These are phyloP conservation scores for Saccharomyces cerevisiae DNA, from an alignment of 805 yeast genomes.

Conservation along the genomic window DNA sequence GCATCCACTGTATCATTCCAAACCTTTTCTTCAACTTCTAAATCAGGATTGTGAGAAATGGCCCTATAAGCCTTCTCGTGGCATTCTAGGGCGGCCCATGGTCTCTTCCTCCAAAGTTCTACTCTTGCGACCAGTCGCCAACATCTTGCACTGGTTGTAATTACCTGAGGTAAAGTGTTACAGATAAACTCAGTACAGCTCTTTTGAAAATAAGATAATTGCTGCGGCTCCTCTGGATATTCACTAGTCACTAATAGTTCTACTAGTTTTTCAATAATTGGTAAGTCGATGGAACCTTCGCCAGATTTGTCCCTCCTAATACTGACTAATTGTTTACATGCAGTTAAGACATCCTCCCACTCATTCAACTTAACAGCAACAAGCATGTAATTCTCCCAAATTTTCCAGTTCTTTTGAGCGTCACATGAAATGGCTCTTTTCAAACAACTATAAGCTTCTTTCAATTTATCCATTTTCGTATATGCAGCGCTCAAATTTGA, in stretches of 20 bases:
- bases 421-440: conserved; percentile 70
- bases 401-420: conserved; percentile 71
- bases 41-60: conserved; percentile 51
- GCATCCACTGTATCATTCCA: conserved; percentile 79
- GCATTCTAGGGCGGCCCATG: conserved; percentile 82
- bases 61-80: conserved; percentile 84
- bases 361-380: conserved; percentile 77
- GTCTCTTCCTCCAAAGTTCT: conserved; percentile 76
- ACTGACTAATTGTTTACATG: conserved; percentile 55
- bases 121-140: conserved; percentile 85
- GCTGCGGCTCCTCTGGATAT: conserved; percentile 35
- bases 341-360: conserved; percentile 82
- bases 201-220: conserved; percentile 54
- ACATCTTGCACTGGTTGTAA: conserved; percentile 50
- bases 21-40: conserved; percentile 48
- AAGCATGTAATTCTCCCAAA: conserved; percentile 79
- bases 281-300: conserved; percentile 63
- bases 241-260: conserved; percentile 51
- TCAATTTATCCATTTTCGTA: conserved; percentile 50
- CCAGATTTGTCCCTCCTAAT: conserved; percentile 49
- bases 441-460: conserved; percentile 80
- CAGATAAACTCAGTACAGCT: conserved; percentile 68
- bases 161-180: conserved; percentile 55
- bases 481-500: conserved; percentile 81
- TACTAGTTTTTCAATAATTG: conserved; percentile 64